These are phyloP conservation scores for Pistacia integerrima DNA, from an alignment of 345 rosid species.

Conservation along the genomic window DNA sequence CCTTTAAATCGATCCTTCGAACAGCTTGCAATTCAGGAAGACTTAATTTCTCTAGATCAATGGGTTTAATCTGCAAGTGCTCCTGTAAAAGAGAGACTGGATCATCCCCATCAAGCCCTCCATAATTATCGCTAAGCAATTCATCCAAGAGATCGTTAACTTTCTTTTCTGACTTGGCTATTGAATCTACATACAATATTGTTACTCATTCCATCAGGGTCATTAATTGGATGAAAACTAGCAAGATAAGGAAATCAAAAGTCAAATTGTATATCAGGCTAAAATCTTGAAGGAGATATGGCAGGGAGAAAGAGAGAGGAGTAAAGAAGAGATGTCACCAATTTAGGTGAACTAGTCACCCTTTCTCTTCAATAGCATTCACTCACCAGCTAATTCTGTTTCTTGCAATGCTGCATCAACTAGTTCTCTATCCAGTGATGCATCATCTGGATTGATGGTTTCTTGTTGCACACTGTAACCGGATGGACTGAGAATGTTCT, in stretches of 20 bases:
- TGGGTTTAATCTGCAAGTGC: constrained; percentile 60
- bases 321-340: background rate
- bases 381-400: constrained; percentile 53
- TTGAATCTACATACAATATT: constrained; percentile 39
- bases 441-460: constrained; percentile 28
- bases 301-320: background rate
- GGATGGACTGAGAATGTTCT: constrained; percentile 30
- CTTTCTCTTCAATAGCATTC: constrained; percentile 17
- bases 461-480: constrained; percentile 33
- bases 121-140: constrained; percentile 48
- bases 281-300: background rate
- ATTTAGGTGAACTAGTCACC: background rate
- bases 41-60: constrained; percentile 43
- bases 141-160: constrained; percentile 51
- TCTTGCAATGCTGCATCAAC: constrained; percentile 29
- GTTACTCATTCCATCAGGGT: constrained; percentile 24
- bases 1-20: constrained; percentile 47
- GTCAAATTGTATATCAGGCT: background rate
- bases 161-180: constrained; percentile 40
- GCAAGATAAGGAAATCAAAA: constrained; percentile 12
- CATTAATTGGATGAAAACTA: constrained; percentile 11
- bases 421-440: constrained; percentile 32
- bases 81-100: constrained; percentile 55
- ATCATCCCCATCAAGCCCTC: constrained; percentile 65
- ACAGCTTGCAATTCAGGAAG: constrained; percentile 62